Evolutionary conservation across 1,284 basidiomycete species (phyloP), one percentile per base, ranked within the genome.

Genomic region (Malassezia nana): DNA sequence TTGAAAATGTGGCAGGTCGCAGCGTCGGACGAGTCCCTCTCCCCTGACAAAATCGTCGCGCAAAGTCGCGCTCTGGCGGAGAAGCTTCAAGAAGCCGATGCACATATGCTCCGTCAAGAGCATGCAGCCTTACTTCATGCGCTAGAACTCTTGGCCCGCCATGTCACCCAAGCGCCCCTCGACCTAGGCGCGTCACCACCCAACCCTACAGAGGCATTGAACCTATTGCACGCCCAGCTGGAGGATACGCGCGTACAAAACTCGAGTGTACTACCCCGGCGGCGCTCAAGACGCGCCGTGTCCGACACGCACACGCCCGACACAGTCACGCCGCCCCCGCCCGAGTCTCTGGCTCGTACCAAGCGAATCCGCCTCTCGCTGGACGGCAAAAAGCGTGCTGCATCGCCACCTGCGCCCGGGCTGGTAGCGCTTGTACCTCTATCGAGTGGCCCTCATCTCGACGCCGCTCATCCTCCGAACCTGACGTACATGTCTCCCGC

Each of bases 121-220:
- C 68, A 71, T 39, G 68, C 67, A 30, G 59, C 58, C 50, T 58
- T 69, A 15, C 63, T 71, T 9, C 55, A 65, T 20, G 68, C 67
- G 58, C 57, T 67, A 4, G 67, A 63, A 28, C 68, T 69, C 43
- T 54, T 71, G 25, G 52, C 60, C 56, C 65, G 67, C 29, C 67
- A 67, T 22, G 63, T 71, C 33, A 69, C 66, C 16, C 57, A 58
- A 49, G 53, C 67, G 24, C 62, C 60, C n/a, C 67, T 64, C 51
- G 66, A 71, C 35, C 64, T 64, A 2, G 53, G 57, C n/a, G 43
- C 59, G 3, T 62, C 65, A 1, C 56, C 57, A 25, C 40, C 56
- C 28, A 62, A 64, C 39, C 55, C 58, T 20, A 64, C 60, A 46
- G 64, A 63, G 31, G 62, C 65, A 29, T 67, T 62, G 41, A 48